Evolutionary conservation across 768 basidiomycete genomes (phyloP).

Genomic region (Gloeostereum incarnatum): DNA sequence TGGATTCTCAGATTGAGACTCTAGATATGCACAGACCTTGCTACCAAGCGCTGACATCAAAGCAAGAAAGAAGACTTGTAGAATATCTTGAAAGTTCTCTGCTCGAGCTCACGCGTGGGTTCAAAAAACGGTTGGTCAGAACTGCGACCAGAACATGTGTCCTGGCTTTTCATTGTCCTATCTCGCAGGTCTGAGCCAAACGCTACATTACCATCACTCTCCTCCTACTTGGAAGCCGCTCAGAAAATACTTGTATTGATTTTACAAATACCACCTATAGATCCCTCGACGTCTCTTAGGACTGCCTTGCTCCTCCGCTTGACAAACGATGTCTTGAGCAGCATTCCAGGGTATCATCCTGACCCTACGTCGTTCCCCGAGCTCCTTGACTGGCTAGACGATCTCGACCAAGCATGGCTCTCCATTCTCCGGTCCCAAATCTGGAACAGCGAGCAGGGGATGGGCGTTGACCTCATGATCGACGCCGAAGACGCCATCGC

Average conservation of each 20-base stretch:
- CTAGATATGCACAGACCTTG: no score
- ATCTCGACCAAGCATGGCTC: conserved; percentile 70
- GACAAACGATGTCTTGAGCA: conserved; percentile 54
- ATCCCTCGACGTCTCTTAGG: conserved; percentile 60
- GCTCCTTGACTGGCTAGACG: conserved; percentile 59
- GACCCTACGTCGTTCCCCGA: conserved; percentile 32
- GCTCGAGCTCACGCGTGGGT: no score
- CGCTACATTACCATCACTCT: conserved; percentile 46
- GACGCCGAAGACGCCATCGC: conserved; percentile 24
- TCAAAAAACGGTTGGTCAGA: no score
- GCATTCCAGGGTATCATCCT: conserved; percentile 53
- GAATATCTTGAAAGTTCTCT: no score
- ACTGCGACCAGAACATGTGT: no score
- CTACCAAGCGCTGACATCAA: no score
- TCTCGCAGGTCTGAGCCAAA: conserved; percentile 34
- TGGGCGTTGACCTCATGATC: conserved; percentile 30
- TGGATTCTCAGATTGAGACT: no score
- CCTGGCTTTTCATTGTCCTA: no score
- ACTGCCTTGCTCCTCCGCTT: conserved; percentile 61
- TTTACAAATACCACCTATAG: conserved; percentile 66
- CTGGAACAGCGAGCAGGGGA: conserved; percentile 44
- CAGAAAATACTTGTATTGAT: conserved; percentile 51
- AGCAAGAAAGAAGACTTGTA: no score
- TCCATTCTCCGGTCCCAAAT: conserved; percentile 52
- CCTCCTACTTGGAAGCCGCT: conserved; percentile 48